Conservation (phyloP, 495 filamentous ascomycete species). For the Penicillium roqueforti region DNA sequence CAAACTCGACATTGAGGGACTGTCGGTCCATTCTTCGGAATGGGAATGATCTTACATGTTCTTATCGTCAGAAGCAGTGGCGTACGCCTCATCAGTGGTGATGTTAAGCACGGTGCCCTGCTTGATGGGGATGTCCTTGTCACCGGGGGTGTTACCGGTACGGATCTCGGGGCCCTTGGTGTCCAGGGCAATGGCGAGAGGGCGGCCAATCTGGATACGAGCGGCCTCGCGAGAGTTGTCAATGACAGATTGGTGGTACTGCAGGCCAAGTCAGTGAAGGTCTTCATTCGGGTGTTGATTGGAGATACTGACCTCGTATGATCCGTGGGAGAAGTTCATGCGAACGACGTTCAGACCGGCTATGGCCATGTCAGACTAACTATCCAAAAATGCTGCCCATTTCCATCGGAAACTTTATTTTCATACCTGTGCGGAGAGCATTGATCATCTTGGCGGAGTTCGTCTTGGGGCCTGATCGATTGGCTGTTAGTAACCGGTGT, state of each 20-base stretch:
- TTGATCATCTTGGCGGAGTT: constrained; percentile 97
- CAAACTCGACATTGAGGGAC: background rate
- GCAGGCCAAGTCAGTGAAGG: constrained; percentile 11
- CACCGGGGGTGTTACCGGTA: constrained; percentile 84
- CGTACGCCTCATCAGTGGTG: constrained; percentile 95
- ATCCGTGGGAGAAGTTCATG: constrained; percentile 99
- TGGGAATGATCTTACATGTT: constrained; percentile 71
- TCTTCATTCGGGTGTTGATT: constrained; percentile 1
- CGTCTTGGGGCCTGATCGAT: constrained; percentile 76
- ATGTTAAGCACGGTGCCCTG: constrained; percentile 83
- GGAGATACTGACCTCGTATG: constrained; percentile 65
- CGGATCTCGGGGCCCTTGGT: constrained; percentile 99
- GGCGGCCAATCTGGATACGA: constrained; percentile 67
- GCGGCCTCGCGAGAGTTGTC: constrained; percentile 89
- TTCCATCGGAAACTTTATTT: background rate
- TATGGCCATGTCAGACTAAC: constrained; percentile 26
- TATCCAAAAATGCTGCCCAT: background rate
- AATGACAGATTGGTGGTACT: constrained; percentile 94
- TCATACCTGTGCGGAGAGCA: constrained; percentile 67
- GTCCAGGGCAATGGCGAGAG: constrained; percentile 93
- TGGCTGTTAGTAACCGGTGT: constrained; percentile 13
- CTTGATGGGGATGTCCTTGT: constrained; percentile 81
- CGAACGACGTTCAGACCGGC: constrained; percentile 95
- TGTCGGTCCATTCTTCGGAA: background rate
- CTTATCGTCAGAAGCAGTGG: constrained; percentile 72